These are phyloP conservation scores for Rosa persica DNA, from an alignment of 306 rosid genomes.

Conservation along the genomic window DNA sequence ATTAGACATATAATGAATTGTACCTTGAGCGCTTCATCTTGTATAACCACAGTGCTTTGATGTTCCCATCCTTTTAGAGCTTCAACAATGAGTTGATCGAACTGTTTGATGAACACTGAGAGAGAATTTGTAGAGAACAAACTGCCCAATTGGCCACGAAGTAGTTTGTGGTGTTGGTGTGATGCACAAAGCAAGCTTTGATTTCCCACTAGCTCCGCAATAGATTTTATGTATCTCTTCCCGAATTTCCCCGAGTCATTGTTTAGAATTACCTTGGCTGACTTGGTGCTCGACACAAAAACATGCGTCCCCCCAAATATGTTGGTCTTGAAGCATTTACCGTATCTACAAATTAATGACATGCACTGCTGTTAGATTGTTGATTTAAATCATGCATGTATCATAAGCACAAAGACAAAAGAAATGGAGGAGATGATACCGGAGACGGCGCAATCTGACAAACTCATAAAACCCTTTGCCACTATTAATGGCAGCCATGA, in stretches of 20 bases:
- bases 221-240: slow-evolving; percentile 63
- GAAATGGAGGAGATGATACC: slow-evolving; percentile 28
- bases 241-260: slow-evolving; percentile 64
- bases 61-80: slow-evolving; percentile 51
- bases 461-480: slow-evolving; percentile 71
- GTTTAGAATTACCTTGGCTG: slow-evolving; percentile 61
- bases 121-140: slow-evolving; percentile 48
- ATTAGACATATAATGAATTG: too few relatives aligned
- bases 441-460: slow-evolving; percentile 60
- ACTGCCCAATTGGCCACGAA: slow-evolving; percentile 48
- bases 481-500: slow-evolving; percentile 82
- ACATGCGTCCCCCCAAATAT: slow-evolving; percentile 73
- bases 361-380: neutral
- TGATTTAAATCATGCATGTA: neutral
- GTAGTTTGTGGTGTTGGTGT: slow-evolving; percentile 57
- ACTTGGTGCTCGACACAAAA: slow-evolving; percentile 58
- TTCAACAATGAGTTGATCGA: slow-evolving; percentile 49
- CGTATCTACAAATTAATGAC: slow-evolving; percentile 42
- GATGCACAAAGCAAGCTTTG: slow-evolving; percentile 68
- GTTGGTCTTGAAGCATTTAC: slow-evolving; percentile 70
- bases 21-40: slow-evolving; percentile 69
- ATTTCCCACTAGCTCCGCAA: slow-evolving; percentile 60
- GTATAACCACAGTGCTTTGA: slow-evolving; percentile 45
- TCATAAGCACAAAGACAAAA: neutral
- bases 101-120: slow-evolving; percentile 44